These are phyloP conservation scores for Babesia ovis DNA, from an alignment of 169 alveolate genomes.

Conservation along the genomic window DNA sequence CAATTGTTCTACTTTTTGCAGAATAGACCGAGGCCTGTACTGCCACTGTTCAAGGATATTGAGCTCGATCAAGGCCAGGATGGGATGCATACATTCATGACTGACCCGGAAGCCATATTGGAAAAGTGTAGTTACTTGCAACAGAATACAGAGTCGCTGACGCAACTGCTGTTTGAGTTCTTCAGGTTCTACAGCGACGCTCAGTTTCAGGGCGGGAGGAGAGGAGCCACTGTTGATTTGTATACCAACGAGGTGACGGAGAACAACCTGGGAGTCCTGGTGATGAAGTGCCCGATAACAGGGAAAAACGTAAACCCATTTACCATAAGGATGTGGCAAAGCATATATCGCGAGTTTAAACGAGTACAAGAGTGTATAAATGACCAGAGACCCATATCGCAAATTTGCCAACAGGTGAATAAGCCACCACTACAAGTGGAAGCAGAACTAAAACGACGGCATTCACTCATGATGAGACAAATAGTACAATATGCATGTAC, in stretches of 20 bases:
- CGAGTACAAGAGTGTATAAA: constrained; percentile 31
- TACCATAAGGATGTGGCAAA: constrained; percentile 62
- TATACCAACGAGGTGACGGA: constrained; percentile 48
- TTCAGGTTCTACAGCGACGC: constrained; percentile 51
- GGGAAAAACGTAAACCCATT: constrained; percentile 70
- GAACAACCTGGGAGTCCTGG: constrained; percentile 51
- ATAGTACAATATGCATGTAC: not conserved
- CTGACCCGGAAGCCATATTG: constrained; percentile 30
- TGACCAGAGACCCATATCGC: constrained; percentile 31
- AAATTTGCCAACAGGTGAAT: constrained; percentile 1
- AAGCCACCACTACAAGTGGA: constrained; percentile 22
- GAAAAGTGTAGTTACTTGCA: constrained; percentile 38
- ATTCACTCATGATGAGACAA: constrained; percentile 12
- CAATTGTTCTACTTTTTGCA: constrained; percentile 78
- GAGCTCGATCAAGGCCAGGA: not conserved
- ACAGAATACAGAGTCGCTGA: constrained; percentile 36
- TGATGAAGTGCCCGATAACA: constrained; percentile 59
- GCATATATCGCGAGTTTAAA: constrained; percentile 58
- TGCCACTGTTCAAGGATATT: constrained; percentile 73
- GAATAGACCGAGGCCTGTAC: constrained; percentile 71
- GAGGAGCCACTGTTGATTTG: constrained; percentile 47
- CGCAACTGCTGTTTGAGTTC: constrained; percentile 45
- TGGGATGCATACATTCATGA: constrained; percentile 9
- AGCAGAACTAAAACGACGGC: constrained; percentile 13
- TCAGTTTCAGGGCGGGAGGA: constrained; percentile 43